phyloP scores from a whole-genome alignment of 495 filamentous ascomycete species.

The Aspergillus avenaceus region DNA sequence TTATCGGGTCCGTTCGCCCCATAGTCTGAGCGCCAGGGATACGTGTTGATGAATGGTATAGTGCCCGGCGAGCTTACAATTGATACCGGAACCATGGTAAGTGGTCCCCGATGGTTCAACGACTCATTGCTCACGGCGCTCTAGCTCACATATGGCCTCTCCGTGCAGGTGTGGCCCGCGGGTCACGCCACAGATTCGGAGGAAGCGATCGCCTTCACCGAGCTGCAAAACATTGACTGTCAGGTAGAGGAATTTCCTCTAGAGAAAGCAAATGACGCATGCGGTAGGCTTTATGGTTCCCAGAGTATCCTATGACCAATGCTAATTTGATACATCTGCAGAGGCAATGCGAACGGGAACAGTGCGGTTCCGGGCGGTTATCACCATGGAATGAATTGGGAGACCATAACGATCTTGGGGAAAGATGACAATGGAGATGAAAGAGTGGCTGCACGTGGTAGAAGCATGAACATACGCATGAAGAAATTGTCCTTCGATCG shows the following conservation, averaged over 20 bases:
- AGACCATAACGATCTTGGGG: no score
- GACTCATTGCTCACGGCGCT: no score
- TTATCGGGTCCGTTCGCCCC: constrained; percentile 35
- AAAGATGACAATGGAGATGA: no score
- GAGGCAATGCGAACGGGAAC: constrained; percentile 41
- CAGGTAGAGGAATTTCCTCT: constrained; percentile 61
- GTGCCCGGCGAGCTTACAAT: constrained; percentile 22
- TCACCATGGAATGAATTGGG: constrained; percentile 55
- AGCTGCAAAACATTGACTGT: constrained; percentile 55
- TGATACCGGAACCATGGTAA: constrained; percentile 17
- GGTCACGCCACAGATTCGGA: constrained; percentile 62
- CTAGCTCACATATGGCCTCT: constrained; percentile 36
- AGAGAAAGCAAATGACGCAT: constrained; percentile 51
- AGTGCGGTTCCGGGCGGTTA: constrained; percentile 47
- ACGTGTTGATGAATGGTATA: not conserved
- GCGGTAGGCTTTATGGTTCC: constrained; percentile 18
- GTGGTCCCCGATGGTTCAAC: not conserved
- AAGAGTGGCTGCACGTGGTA: no score
- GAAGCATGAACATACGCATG: no score
- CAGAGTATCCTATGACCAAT: not conserved
- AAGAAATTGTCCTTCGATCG: no score
- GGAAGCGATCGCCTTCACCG: constrained; percentile 60
- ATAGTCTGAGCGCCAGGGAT: not conserved
- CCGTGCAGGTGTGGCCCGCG: constrained; percentile 59
- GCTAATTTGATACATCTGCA: constrained; percentile 1